phyloP scores from a whole-genome alignment of 768 basidiomycete genomes.

The Megacollybia marginata region DNA sequence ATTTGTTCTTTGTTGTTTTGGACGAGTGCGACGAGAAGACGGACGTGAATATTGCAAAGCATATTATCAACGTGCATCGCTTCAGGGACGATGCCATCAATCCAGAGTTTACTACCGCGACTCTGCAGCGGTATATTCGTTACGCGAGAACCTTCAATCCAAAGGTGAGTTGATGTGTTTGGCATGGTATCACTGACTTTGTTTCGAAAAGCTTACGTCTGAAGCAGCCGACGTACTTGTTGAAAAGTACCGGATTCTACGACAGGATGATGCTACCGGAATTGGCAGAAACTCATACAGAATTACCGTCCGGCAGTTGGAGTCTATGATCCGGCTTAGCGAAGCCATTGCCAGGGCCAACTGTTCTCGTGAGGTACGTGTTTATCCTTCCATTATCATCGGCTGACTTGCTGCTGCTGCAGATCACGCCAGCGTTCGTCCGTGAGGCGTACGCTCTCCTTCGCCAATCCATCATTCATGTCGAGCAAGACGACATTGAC shows the following conservation, averaged over 20 bases:
- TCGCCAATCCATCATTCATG: slow-evolving; percentile 96
- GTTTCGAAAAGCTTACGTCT: slow-evolving; percentile 63
- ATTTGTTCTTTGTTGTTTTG: slow-evolving; percentile 95
- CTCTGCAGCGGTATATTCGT: slow-evolving; percentile 92
- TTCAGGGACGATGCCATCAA: slow-evolving; percentile 92
- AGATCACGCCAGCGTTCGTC: slow-evolving; percentile 93
- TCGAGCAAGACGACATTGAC: slow-evolving; percentile 97
- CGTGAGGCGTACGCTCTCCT: slow-evolving; percentile 92
- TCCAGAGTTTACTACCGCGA: slow-evolving; percentile 96
- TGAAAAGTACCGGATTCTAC: slow-evolving; percentile 86
- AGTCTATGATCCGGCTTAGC: slow-evolving; percentile 96
- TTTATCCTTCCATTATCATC: not conserved
- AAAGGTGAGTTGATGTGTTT: slow-evolving; percentile 48
- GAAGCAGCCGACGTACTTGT: slow-evolving; percentile 91
- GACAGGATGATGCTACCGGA: slow-evolving; percentile 90
- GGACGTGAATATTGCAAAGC: slow-evolving; percentile 89
- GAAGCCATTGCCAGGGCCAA: slow-evolving; percentile 98
- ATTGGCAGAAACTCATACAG: slow-evolving; percentile 88
- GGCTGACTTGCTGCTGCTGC: not conserved
- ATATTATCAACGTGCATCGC: slow-evolving; percentile 96
- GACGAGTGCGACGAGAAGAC: slow-evolving; percentile 94
- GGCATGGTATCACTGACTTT: slow-evolving; percentile 1
- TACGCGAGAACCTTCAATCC: slow-evolving; percentile 97
- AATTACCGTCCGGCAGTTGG: slow-evolving; percentile 96
- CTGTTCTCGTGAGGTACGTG: slow-evolving; percentile 79